Base-by-base conservation (phyloP, 345 rosid species). In the Moricandia moricandioides region DNA sequence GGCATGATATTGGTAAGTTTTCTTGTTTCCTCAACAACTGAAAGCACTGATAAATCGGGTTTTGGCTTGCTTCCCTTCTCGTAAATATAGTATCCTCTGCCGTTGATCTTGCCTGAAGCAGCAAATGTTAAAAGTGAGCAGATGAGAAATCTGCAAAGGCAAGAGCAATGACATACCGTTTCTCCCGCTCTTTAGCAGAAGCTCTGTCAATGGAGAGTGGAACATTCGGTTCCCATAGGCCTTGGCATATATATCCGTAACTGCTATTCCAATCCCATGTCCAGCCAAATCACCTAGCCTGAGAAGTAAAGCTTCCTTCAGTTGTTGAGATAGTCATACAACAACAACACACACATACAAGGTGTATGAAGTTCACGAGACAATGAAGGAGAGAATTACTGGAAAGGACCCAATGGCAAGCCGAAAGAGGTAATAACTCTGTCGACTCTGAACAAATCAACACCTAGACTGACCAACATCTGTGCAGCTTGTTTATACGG, bases 241-340 rank as follows among this genome's bases (percentile, higher is more conserved):
- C 49, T 76, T 83, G 4, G 74, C 69, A 81, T 86, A 89, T 83
- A 84, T 86, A 71, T 84, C 78, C 55, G 79, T 83, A 63, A 82
- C 91, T 62, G 97, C 97, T 33, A 78, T 31, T 16, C 86, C 90
- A 66, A 95, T 92, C 69, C 97, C 97, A 40, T 95, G 90, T 72
- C 99, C 97, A 78, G 89, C 87, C 67, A 95, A 75, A 67, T 95
- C 99, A 83, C 82, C 90, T 71, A 95, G 97, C 90, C 99, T 95
- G 59, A 74, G 67, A 74, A 74, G 58, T 49, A 45, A 56, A 56
- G 24, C 40, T 69, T 40, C 39, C 65, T 60, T 73, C 24, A 67
- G 73, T 60, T 21, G 59, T 40, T 60, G 64, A 52, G 18, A 73
- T 51, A 39, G 9, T 39, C 61, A 78, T 58, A 57, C n/a, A 12